Conservation (phyloP, 139 green algal genomes). For the Tetradesmus lagerheimii region DNA sequence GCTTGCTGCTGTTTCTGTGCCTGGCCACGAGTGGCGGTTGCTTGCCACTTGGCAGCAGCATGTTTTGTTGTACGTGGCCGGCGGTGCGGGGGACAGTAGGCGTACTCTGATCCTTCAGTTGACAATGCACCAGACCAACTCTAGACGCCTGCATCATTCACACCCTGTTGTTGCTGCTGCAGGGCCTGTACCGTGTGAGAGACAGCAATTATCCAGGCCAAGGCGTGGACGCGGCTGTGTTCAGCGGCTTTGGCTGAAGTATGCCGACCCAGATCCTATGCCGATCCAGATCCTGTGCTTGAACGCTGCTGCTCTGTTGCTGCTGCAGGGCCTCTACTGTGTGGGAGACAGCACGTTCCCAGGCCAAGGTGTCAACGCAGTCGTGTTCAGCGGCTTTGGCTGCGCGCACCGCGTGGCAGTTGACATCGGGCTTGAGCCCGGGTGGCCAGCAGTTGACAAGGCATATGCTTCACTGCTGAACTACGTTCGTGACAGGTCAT, state of each 20-base stretch:
- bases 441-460: constrained; percentile 74
- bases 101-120: too few relatives aligned
- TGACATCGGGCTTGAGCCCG: constrained; percentile 82
- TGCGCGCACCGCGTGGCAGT: constrained; percentile 91
- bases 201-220: constrained; percentile 95
- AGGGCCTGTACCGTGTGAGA: constrained; percentile 93
- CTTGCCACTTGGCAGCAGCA: too few relatives aligned
- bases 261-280: too few relatives aligned
- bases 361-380: constrained; percentile 93
- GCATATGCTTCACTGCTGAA: constrained; percentile 72
- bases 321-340: constrained; percentile 92
- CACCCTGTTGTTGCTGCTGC: neutral
- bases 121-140: too few relatives aligned
- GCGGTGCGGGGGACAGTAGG: too few relatives aligned
- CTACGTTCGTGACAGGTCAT: constrained; percentile 42
- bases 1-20: too few relatives aligned
- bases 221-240: constrained; percentile 94
- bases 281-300: neutral
- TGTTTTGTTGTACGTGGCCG: too few relatives aligned
- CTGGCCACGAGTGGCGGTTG: too few relatives aligned
- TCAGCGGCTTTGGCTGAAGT: constrained; percentile 94
- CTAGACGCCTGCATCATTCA: too few relatives aligned
- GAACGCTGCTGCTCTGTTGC: neutral
- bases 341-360: constrained; percentile 97
- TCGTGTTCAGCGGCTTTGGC: constrained; percentile 96